Base-by-base conservation (phyloP, 306 rosid genomes). In the Trifolium fragiferum region DNA sequence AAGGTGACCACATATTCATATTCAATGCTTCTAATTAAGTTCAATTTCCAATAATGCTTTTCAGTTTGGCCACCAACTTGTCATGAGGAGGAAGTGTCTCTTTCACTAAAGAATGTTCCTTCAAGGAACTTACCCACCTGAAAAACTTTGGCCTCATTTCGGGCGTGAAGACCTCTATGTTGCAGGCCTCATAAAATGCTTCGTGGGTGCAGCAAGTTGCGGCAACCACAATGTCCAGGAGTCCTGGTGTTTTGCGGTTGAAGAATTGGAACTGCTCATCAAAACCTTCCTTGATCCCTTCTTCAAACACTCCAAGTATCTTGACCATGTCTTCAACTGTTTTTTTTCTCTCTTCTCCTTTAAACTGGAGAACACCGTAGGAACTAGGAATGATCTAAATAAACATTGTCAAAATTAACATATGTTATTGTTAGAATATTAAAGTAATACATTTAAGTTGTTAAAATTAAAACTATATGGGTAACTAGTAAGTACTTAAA, bases 41-140 rank as follows among this genome's bases (percentile, higher is more conserved):
- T 46, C 27, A 73, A 7, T 15, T 57, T 30, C 4, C 55, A 27
- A 27, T 18, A 18, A 3, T 73, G 14, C 41, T 10, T 70, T 16
- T 74, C n/a, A 82, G 3, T 63, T 53, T 70, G 47, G 69, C 76
- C 2, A 82, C 84, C 53, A 78, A 19, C 63, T 72, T 80, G 21
- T 87, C 76, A 70, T 82, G 86, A 63, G 86, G 81, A 47, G 87
- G 87, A 25, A 82, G 82, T 1, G 76, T 78, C 72, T 82, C 73
- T 46, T 69, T 77, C 63, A 89, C 35, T 47, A 78, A 41, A 66
- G 86, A 83, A 65, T 82, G 84, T n/a, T 67, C 77, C 65, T 38
- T 75, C 37, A 85, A 60, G 47, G 79, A 79, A 69, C 82, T 51
- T 25, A 82, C 83, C 91, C 88, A 85, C 0, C 51, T 40, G 46